These are phyloP conservation scores for Ganoderma sinense DNA, from an alignment of 1,284 basidiomycete genomes.

Conservation along the genomic window DNA sequence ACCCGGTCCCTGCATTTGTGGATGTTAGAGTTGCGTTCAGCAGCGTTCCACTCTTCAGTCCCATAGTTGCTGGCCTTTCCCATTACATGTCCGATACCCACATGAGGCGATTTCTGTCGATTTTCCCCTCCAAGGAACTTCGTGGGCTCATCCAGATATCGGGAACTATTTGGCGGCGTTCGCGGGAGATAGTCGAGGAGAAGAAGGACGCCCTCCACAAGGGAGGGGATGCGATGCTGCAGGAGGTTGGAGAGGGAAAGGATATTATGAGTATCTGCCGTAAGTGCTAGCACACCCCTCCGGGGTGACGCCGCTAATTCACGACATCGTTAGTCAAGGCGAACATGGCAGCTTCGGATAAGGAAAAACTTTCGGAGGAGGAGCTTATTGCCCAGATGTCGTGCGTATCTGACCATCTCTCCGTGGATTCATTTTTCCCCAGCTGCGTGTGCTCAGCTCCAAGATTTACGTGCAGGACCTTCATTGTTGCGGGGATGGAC, in stretches of 20 bases:
- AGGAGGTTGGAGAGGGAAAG: constrained; percentile 33
- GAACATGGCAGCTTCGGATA: constrained; percentile 7
- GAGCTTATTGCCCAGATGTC: constrained; percentile 13
- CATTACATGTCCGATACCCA: background rate
- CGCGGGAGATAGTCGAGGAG: constrained; percentile 13
- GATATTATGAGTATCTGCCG: constrained; percentile 41
- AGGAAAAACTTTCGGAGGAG: constrained; percentile 1
- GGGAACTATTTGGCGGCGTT: constrained; percentile 17
- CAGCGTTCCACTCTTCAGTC: background rate
- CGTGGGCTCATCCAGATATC: constrained; percentile 11
- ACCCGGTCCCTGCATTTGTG: background rate
- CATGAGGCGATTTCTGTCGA: background rate
- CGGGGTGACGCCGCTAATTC: background rate
- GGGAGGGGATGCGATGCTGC: constrained; percentile 33
- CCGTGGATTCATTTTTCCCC: background rate
- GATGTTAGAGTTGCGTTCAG: background rate
- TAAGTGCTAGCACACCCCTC: constrained; percentile 21
- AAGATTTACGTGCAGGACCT: background rate
- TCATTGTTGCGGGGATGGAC: constrained; percentile 19
- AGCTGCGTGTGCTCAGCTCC: background rate
- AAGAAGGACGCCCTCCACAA: constrained; percentile 28
- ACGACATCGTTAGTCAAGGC: constrained; percentile 2
- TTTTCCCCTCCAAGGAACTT: background rate
- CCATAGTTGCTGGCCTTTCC: background rate
- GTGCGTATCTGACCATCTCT: background rate